These are phyloP conservation scores for Carex kokanica DNA, from an alignment of 176 grass and related monocot genomes.

Conservation along the genomic window DNA sequence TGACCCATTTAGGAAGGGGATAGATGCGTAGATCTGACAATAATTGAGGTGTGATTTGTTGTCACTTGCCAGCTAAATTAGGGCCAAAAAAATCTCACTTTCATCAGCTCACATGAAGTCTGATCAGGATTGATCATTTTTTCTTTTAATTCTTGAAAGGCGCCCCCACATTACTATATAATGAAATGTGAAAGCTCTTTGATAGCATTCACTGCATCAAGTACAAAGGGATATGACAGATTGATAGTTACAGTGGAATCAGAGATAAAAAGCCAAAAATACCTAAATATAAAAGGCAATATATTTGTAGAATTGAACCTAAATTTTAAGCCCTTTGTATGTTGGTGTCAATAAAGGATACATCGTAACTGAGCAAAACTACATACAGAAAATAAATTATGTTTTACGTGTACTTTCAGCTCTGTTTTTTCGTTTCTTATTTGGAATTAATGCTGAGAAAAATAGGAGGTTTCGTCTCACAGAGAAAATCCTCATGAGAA, in stretches of 20 bases:
- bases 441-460: neutral
- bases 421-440: neutral
- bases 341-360: neutral
- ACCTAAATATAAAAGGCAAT: neutral
- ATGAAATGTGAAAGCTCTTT: neutral
- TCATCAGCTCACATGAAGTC: neutral
- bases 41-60: conserved; percentile 13
- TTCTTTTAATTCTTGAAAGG: conserved; percentile 2
- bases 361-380: neutral
- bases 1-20: conserved; percentile 42
- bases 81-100: neutral
- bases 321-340: neutral
- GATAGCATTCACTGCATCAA: neutral
- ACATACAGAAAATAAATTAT: neutral
- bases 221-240: neutral
- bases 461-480: neutral
- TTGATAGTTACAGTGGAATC: neutral
- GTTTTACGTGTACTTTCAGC: too few relatives aligned
- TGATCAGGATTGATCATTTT: neutral
- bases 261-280: neutral
- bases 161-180: neutral
- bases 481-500: neutral
- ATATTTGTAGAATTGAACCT: neutral
- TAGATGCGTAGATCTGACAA: conserved; percentile 24
- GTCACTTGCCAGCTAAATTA: conserved; percentile 1